Conservation (phyloP, 2,329 filamentous ascomycete genomes). For the Alternaria alternata region DNA sequence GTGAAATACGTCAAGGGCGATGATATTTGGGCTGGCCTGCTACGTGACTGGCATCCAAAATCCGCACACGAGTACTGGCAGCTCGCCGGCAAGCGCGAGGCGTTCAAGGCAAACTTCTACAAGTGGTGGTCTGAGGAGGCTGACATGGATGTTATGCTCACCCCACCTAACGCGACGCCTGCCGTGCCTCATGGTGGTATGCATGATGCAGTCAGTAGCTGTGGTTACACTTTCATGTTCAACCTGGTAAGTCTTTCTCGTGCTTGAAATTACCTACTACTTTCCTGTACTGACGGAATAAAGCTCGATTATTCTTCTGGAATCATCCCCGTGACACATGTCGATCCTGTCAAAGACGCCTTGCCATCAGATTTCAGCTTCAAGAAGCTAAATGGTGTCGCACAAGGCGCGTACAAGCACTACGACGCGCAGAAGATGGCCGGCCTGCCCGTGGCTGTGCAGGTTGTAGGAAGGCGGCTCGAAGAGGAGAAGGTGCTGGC, state of each 20-base stretch:
- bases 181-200: constrained; percentile 88
- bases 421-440: constrained; percentile 87
- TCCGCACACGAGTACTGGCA: constrained; percentile 82
- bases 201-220: constrained; percentile 83
- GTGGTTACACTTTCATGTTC: constrained; percentile 93
- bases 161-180: constrained; percentile 88
- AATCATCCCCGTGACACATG: constrained; percentile 84
- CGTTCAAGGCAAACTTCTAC: constrained; percentile 80
- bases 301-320: constrained; percentile 86
- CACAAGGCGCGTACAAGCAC: constrained; percentile 81
- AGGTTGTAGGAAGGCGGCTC: constrained; percentile 79
- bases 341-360: constrained; percentile 73
- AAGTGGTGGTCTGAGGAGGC: constrained; percentile 79
- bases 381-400: constrained; percentile 77
- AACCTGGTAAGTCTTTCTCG: constrained; percentile 71
- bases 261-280: neutral
- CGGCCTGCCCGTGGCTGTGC: constrained; percentile 84
- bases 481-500: constrained; percentile 89
- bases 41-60: constrained; percentile 77
- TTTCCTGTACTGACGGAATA: constrained; percentile 9
- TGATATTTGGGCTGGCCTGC: constrained; percentile 76
- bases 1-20: constrained; percentile 84
- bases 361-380: constrained; percentile 69
- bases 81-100: constrained; percentile 78
- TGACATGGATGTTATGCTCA: constrained; percentile 78